Base-by-base conservation (phyloP, 108 stramenopile genomes). In the Licmophora abbreviata region DNA sequence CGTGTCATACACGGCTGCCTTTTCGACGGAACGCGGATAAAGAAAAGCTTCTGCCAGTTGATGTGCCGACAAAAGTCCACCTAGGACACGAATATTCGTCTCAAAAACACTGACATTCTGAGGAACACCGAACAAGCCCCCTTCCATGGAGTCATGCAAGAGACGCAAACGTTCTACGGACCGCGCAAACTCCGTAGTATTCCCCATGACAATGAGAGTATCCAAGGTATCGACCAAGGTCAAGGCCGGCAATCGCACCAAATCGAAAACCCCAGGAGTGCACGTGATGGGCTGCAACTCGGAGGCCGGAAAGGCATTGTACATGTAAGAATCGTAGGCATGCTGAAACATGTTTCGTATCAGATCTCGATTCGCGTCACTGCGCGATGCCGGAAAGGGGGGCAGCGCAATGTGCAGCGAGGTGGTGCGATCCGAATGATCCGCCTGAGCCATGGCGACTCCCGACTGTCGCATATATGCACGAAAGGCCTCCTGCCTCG, bases 161-260 rank as follows among this genome's bases (percentile, higher is more conserved):
- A 53, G 48, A 5, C 80, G 77, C 28, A 92, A 45, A 34, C 89
- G 66, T 61, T 92, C 89, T 24, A 91, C 87, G 17, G 85, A 79
- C 4, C 89, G 55, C 5, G 85, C 84, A 60, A 96, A 98, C 58
- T 96, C 97, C 14, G 88, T 82, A 32, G 68, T 66, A 46, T 96
- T 92, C 1, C 77, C 73, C 60, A 97, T 70, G 14, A 97, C 60
- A 6, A 84, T 61, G 18, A 99, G 59, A 8, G 88, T 89, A 59
- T 95, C 96, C 29, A 99, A 49, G 18, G 92, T 58, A 52, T 99
- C 97, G 22, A 98, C 75, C 25, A 96, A 50, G 10, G 97, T 96
- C 40, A 95, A 52, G 8, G 74, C 77, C 8, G 84, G 85, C 25
- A 93, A 61, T 44, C 67, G 61, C 21, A 86, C 84, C 26, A 97